Evolutionary conservation across 2,329 filamentous ascomycete species (phyloP), one percentile per base, ranked within the genome.

Genomic region (Rutstroemia sp.): DNA sequence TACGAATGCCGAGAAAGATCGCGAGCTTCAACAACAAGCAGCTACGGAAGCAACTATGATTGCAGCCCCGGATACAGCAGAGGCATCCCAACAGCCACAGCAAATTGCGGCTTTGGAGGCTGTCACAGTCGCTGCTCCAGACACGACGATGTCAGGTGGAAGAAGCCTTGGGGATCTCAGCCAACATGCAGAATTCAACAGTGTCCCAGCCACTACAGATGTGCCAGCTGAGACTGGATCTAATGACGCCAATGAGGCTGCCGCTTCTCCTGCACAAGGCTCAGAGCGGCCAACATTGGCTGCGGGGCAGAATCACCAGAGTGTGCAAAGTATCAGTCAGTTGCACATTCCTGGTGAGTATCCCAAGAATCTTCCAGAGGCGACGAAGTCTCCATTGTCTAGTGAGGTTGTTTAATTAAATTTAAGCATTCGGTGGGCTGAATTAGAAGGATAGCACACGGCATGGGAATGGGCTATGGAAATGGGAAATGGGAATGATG

Each of bases 311-410:
- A 65, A 62, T 37, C 63, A 68, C 55, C 49, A 60, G 10, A 67
- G 65, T 45, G 62, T 60, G 5, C 52, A 59, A 42, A 68, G 62
- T 46, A 64, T 69, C 34, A 64, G 61, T 21, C 62, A 68, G 39
- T 59, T 70, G 14, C 68, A 70, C 57, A 61, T 70, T 42, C 68
- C 68, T 3, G 68, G 68, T 3, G 68, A 68, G 46, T 70, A 56
- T 55, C 67, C 67, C 3, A 59, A 45, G 38, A 34, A 12, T 9
- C 49, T 21, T 27, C 38, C 39, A 30, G 50, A 57, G 7, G 23
- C 47, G 27, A 25, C 17, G 37, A 55, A 48, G 30, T 50, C 27
- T 34, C 30, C 45, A 25, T 49, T 54, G 17, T 30, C 45, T 44
- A 16, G 16, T 34, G 52, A 50, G 27, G 17, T 23, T 14, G 9